Base-by-base conservation (phyloP, 352 stramenopile genomes). In the Phytophthora citrophthora region DNA sequence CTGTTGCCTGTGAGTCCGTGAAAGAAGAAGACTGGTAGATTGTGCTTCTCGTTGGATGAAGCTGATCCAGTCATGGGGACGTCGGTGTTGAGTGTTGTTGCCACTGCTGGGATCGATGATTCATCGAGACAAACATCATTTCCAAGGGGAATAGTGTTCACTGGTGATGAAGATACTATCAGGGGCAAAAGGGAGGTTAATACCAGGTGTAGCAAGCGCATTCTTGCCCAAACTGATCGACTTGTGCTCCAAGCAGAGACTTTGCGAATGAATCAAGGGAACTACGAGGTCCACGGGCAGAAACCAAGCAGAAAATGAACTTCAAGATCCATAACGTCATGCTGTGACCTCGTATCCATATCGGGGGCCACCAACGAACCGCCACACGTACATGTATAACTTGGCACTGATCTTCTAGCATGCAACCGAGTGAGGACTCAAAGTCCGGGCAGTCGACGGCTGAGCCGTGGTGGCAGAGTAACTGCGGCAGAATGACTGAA, bases 21-120 rank as follows among this genome's bases (percentile, higher is more conserved):
- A 54, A 88, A 86, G 62, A 83, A 84, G 54, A 88, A 66, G 11
- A 83, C 52, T 2, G 78, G 76, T 1, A 82, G 68, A 41, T 72
- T 34, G 23, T 62, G 55, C 45, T 61, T 62, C 32, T 61, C 59
- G 9, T 15, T 68, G 1, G 45, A 62, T 20, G 43, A 15, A 12
- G 20, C 23, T 4, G 41, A 40, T 20, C 5, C 39, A 3, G 47
- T 56, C 7, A 50, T 40, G 1, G 29, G 39, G 0, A 32, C 36
- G 18, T 38, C 15, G 12, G 1, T 2, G 29, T 54, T 31, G n/a
- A 60, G 38, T 12, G 54, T 59, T 18, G 39, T 64, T 5, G 46
- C 6, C 23, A 69, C 31, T 13, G 61, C 4, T 9, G 26, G 47
- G 13, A 70, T 40, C 2, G 54, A 66, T 0, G 55, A 61, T 5